Conservation (phyloP, 2,329 filamentous ascomycete genomes). For the Teratosphaeria destructans region DNA sequence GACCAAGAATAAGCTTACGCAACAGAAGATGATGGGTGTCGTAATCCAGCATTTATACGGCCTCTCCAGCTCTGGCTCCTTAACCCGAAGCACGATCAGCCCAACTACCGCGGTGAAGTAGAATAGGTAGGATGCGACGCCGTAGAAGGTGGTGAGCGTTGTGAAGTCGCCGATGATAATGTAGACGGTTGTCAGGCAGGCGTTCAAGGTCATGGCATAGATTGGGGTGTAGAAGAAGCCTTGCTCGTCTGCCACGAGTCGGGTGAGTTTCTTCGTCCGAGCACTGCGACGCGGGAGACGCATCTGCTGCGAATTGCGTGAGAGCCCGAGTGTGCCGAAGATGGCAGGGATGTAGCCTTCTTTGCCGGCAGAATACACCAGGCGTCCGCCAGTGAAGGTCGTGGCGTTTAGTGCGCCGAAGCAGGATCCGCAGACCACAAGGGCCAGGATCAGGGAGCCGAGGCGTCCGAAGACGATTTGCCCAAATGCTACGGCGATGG, state of each 20-base stretch:
- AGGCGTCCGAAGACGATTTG: constrained; percentile 76
- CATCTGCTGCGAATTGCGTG: constrained; percentile 27
- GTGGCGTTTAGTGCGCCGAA: constrained; percentile 92
- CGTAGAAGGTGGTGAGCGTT: constrained; percentile 91
- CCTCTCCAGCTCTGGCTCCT: constrained; percentile 75
- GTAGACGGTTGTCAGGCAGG: constrained; percentile 61
- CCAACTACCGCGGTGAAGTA: constrained; percentile 94
- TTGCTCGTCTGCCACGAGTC: constrained; percentile 64
- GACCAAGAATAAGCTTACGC: constrained; percentile 85
- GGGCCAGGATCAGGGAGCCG: constrained; percentile 72
- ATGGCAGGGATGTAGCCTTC: constrained; percentile 82
- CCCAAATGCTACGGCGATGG: constrained; percentile 91
- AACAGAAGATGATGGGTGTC: constrained; percentile 96
- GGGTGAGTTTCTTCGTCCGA: constrained; percentile 45
- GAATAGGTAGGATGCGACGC: constrained; percentile 92
- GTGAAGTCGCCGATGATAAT: constrained; percentile 80
- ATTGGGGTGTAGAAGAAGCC: constrained; percentile 91
- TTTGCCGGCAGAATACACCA: constrained; percentile 89
- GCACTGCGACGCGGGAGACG: constrained; percentile 32
- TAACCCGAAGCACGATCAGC: constrained; percentile 78
- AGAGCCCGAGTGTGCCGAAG: constrained; percentile 73
- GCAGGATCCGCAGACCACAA: constrained; percentile 83
- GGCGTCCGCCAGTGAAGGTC: constrained; percentile 81
- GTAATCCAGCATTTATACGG: constrained; percentile 96
- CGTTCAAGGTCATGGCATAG: constrained; percentile 78